Evolutionary conservation across 176 grass and related monocot genomes (phyloP).

Genomic region (Microstegium vimineum): DNA sequence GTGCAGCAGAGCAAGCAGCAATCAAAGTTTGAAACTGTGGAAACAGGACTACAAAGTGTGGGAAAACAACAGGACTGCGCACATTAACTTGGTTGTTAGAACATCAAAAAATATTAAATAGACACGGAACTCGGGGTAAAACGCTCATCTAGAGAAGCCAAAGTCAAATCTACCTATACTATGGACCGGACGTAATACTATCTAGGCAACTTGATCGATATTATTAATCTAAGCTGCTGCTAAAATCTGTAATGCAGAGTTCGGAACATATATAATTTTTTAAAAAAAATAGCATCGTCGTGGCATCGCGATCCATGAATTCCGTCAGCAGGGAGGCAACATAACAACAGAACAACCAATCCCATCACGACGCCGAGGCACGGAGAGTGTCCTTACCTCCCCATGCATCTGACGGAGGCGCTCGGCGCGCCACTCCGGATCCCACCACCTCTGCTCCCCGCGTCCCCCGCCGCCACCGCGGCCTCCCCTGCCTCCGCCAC

Average conservation of each 20-base stretch:
- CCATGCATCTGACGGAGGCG: slow-evolving; percentile 75
- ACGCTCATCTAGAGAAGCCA: too few species aligned
- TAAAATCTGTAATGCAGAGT: background rate
- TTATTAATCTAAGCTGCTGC: background rate
- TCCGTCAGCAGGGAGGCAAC: background rate
- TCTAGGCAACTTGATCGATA: background rate
- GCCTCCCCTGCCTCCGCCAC: slow-evolving; percentile 34
- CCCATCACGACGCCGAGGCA: background rate
- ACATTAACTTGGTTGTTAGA: background rate
- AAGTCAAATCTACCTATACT: background rate
- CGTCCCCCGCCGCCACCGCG: slow-evolving; percentile 48
- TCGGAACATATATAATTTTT: too few species aligned
- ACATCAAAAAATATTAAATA: background rate
- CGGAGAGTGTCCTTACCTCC: slow-evolving; percentile 36
- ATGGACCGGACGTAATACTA: background rate
- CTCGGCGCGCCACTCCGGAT: slow-evolving; percentile 81
- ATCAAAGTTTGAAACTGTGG: background rate
- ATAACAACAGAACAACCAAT: background rate
- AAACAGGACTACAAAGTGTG: background rate
- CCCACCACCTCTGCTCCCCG: slow-evolving; percentile 90
- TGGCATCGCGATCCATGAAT: background rate
- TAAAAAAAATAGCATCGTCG: background rate
- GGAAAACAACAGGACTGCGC: background rate
- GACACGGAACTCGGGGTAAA: background rate
- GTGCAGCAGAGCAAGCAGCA: background rate